Percentiles rank a stretch among this genome's conserved stretches.
Conservation (phyloP, 768 basidiomycete species). For the Kwoniella newhampshirensis region DNA sequence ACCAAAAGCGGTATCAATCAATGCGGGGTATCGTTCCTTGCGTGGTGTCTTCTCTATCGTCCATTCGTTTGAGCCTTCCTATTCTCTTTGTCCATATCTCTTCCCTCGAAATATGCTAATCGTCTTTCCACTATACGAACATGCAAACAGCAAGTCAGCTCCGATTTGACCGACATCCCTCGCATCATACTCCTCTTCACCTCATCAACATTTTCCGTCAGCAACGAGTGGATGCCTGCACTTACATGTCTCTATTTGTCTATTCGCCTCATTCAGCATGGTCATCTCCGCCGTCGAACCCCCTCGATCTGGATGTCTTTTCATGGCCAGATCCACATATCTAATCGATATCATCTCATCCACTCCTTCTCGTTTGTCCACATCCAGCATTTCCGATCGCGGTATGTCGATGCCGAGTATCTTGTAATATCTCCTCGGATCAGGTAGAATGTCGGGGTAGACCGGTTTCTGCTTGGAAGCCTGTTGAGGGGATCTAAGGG, state of each 20-base stretch:
- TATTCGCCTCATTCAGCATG: slow-evolving; percentile 3
- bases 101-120: slow-evolving; percentile 1
- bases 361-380: slow-evolving; percentile 11
- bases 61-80: too few relatives aligned
- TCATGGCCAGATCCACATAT: not conserved
- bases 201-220: too few relatives aligned
- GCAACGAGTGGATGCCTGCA: not conserved
- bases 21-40: not conserved
- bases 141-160: too few relatives aligned
- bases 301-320: slow-evolving; percentile 13
- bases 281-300: not conserved
- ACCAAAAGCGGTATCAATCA: not conserved
- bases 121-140: not conserved
- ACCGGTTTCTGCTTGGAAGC: too few relatives aligned
- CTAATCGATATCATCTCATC: slow-evolving; percentile 7
- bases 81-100: too few relatives aligned
- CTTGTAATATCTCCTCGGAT: slow-evolving; percentile 19
- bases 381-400: slow-evolving; percentile 4
- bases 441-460: slow-evolving; percentile 8
- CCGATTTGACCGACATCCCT: too few relatives aligned
- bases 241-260: slow-evolving; percentile 15
- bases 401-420: slow-evolving; percentile 10
- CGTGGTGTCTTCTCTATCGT: too few relatives aligned
- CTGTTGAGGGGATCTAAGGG: not conserved
- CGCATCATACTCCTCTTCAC: too few relatives aligned